A percentile compares a stretch with the other conserved stretches of the same genome.
Evolutionary conservation across 371 early-diverging fungal genomes (phyloP).

Genomic region (Dinochytrium kinnereticum): DNA sequence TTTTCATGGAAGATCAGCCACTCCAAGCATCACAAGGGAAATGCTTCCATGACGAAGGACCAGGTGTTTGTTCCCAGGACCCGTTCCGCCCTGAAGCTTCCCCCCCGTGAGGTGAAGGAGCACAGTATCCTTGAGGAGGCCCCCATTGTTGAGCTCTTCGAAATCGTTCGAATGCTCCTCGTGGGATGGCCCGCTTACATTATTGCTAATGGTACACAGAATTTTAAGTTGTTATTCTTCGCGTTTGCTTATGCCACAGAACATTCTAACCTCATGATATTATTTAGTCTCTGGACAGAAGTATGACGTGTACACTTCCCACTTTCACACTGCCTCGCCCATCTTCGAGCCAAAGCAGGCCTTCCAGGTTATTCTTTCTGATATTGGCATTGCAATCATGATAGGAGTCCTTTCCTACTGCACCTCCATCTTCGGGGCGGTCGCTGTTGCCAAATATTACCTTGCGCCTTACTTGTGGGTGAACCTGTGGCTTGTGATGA

Average conservation of each 20-base stretch:
- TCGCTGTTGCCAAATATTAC: constrained; percentile 76
- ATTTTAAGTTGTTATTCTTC: not conserved
- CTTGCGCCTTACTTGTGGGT: constrained; percentile 75
- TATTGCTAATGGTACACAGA: constrained; percentile 60
- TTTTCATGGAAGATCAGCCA: constrained; percentile 57
- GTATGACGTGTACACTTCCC: constrained; percentile 77
- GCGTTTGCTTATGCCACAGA: no score
- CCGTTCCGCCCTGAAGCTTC: constrained; percentile 45
- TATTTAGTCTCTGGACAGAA: constrained; percentile 70
- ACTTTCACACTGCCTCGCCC: constrained; percentile 77
- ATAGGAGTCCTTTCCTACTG: constrained; percentile 61
- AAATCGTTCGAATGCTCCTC: constrained; percentile 66
- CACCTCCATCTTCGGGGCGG: constrained; percentile 58
- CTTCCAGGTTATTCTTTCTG: constrained; percentile 68
- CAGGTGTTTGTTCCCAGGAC: constrained; percentile 87
- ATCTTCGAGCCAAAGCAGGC: constrained; percentile 76
- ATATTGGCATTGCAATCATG: constrained; percentile 67
- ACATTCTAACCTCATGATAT: no score
- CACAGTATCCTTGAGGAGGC: constrained; percentile 64
- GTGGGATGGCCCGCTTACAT: constrained; percentile 90
- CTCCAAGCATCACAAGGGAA: constrained; percentile 80
- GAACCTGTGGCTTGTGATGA: constrained; percentile 86
- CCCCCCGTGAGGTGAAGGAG: constrained; percentile 44
- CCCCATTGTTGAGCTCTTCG: constrained; percentile 66
- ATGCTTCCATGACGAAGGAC: constrained; percentile 81